Conservation (phyloP, 2,329 filamentous ascomycete genomes). For the Aspergillus fischeri region DNA sequence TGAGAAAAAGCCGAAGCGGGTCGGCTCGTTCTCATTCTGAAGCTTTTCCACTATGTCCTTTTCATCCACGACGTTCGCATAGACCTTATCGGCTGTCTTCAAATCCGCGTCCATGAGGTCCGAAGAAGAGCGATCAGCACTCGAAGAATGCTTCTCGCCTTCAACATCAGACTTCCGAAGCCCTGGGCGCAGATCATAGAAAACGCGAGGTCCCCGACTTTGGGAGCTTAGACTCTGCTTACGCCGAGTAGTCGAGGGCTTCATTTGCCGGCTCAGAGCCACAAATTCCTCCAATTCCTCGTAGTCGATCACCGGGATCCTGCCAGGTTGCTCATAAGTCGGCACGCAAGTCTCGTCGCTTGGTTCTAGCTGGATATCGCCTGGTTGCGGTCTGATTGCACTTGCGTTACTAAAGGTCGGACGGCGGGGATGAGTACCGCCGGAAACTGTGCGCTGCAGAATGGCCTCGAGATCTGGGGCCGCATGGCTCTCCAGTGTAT, state of each 20-base stretch:
- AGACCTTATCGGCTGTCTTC: constrained; percentile 32
- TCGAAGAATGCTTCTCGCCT: constrained; percentile 31
- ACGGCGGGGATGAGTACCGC: constrained; percentile 59
- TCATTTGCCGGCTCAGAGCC: constrained; percentile 53
- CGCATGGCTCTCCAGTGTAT: constrained; percentile 59
- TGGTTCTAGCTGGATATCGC: constrained; percentile 32
- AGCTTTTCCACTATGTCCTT: constrained; percentile 31
- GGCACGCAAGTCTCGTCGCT: constrained; percentile 78
- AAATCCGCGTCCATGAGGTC: constrained; percentile 25
- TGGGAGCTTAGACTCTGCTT: constrained; percentile 49
- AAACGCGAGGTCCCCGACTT: constrained; percentile 50
- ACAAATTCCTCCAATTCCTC: constrained; percentile 94
- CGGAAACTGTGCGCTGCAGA: constrained; percentile 67
- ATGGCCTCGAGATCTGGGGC: constrained; percentile 54
- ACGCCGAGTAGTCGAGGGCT: constrained; percentile 32
- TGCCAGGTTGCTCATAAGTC: constrained; percentile 68
- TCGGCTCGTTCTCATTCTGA: constrained; percentile 56
- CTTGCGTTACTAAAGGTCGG: constrained; percentile 58
- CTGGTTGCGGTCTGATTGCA: constrained; percentile 48
- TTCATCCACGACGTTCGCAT: constrained; percentile 26
- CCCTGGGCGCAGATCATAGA: constrained; percentile 55
- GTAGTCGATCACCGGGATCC: constrained; percentile 81
- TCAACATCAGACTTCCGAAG: constrained; percentile 35
- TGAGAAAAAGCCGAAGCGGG: constrained; percentile 94
- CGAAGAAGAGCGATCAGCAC: constrained; percentile 23